Base-by-base conservation (phyloP, 164 flowering plant species). In the Nymphaea colorata region DNA sequence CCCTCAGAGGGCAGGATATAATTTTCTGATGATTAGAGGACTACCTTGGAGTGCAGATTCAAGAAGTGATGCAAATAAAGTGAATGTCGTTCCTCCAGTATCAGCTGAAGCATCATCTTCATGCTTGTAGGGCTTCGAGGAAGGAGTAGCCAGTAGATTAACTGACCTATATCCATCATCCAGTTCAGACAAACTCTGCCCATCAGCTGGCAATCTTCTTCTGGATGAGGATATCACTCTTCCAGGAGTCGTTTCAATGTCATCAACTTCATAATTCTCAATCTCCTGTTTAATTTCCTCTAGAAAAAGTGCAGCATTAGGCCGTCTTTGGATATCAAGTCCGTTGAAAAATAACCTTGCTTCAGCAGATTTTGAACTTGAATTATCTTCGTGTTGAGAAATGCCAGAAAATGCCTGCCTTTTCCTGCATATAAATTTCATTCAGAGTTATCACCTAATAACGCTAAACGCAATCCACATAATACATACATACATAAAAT, bases 21-120 rank as follows among this genome's bases (percentile, higher is more conserved):
- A 25, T 25, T 25, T 25, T 25, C 36, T 25, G 36, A 25, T 25
- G 0, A 25, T 25, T 25, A 25, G 36, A 25, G 36, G 36, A 25
- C 36, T 63, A 93, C 98, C 97, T 89, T 90, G 92, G 74, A 87
- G 71, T 60, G 93, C 83, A 79, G 96, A 84, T 74, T 91, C 99
- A 43, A 94, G 82, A 42, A 91, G 80, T 63, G 93, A 86, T 17
- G 93, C 92, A 83, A 91, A 94, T 16, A 86, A 70, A 55, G 76
- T 64, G 80, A 83, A 87, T 3, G 86, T 86, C 42, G 92, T 76
- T 59, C 90, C 99, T 66, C 82, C 87, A 69, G 73, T 71, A 71
- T 91, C 95, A 6, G 69, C 68, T 17, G 71, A 63, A 12, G 62
- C 70, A 44, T 82, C 89, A 59, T 88, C 87, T 71, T 91, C 97